Conservation (phyloP, 1,284 basidiomycete species). For the Papiliotrema flavescens region DNA sequence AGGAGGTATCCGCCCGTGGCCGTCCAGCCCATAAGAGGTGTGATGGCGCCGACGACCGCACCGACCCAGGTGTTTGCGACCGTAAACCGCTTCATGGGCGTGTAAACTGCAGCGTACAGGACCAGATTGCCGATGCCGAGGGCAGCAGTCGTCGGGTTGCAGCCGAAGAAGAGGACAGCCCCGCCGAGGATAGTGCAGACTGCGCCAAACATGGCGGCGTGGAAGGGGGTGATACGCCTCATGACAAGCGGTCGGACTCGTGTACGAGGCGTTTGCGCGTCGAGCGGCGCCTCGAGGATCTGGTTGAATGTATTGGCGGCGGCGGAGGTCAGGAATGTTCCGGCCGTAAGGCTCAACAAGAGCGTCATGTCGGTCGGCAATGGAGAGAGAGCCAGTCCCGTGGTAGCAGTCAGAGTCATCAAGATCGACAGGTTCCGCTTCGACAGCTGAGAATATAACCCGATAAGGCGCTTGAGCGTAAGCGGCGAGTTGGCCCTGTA, state of each 20-base stretch:
- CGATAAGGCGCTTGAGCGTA: constrained; percentile 59
- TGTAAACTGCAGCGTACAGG: constrained; percentile 90
- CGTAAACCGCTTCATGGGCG: constrained; percentile 85
- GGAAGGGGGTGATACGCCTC: constrained; percentile 73
- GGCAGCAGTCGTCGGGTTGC: constrained; percentile 81
- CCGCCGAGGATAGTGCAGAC: constrained; percentile 74
- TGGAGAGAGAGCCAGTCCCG: constrained; percentile 89
- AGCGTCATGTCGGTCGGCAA: constrained; percentile 75
- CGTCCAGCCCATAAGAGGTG: constrained; percentile 97
- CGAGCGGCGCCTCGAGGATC: constrained; percentile 88
- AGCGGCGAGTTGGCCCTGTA: constrained; percentile 51
- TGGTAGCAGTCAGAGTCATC: constrained; percentile 86
- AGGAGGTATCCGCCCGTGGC: constrained; percentile 81
- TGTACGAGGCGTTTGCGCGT: constrained; percentile 94
- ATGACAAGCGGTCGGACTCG: constrained; percentile 84
- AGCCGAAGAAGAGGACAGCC: constrained; percentile 72
- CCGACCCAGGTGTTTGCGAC: constrained; percentile 96
- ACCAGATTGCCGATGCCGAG: constrained; percentile 81
- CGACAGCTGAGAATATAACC: constrained; percentile 75
- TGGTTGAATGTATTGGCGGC: constrained; percentile 96
- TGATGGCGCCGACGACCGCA: constrained; percentile 84
- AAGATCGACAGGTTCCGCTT: constrained; percentile 86
- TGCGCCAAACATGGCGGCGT: constrained; percentile 76
- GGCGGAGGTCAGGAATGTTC: constrained; percentile 86
- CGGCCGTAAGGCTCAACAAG: constrained; percentile 79